Percentiles rank a stretch among this genome's conserved stretches.
phyloP scores from a whole-genome alignment of 23 red algal genomes.

The Gracilaria domingensis region DNA sequence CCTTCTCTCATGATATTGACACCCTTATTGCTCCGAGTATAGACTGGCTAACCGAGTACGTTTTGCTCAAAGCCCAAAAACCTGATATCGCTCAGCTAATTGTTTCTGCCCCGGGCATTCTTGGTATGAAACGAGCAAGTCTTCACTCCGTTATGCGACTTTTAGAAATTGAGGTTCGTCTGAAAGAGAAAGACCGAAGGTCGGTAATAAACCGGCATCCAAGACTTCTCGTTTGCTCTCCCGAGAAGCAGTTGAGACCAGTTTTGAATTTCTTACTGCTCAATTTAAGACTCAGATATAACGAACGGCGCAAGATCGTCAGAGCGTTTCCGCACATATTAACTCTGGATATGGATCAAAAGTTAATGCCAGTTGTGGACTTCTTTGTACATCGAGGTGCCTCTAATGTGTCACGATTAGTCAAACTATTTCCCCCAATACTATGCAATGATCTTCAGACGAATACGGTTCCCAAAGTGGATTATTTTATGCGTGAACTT shows the following conservation, averaged over 20 bases:
- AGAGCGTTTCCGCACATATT: constrained; percentile 78
- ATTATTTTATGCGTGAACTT: constrained; percentile 57
- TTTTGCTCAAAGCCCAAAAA: background rate
- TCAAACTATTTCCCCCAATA: constrained; percentile 70
- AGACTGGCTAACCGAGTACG: constrained; percentile 32
- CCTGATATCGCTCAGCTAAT: background rate
- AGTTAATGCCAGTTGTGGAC: constrained; percentile 65
- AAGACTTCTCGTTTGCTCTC: constrained; percentile 46
- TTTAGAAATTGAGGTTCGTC: background rate
- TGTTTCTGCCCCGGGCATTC: constrained; percentile 8
- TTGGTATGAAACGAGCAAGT: constrained; percentile 13
- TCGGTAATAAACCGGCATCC: constrained; percentile 11
- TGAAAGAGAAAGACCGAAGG: background rate
- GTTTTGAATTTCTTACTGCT: constrained; percentile 24
- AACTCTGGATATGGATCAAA: constrained; percentile 64
- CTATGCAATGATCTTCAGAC: constrained; percentile 62
- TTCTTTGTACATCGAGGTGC: constrained; percentile 56
- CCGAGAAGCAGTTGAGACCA: constrained; percentile 24
- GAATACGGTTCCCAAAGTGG: constrained; percentile 77
- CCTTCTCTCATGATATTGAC: constrained; percentile 66
- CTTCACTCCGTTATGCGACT: constrained; percentile 39
- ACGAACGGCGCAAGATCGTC: constrained; percentile 37
- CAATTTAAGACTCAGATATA: constrained; percentile 21
- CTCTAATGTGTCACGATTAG: constrained; percentile 55
- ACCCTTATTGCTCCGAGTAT: constrained; percentile 37